Percentiles rank a stretch among this genome's conserved stretches.
phyloP scores from a whole-genome alignment of 306 rosid genomes.

The Abrus pulchellus region DNA sequence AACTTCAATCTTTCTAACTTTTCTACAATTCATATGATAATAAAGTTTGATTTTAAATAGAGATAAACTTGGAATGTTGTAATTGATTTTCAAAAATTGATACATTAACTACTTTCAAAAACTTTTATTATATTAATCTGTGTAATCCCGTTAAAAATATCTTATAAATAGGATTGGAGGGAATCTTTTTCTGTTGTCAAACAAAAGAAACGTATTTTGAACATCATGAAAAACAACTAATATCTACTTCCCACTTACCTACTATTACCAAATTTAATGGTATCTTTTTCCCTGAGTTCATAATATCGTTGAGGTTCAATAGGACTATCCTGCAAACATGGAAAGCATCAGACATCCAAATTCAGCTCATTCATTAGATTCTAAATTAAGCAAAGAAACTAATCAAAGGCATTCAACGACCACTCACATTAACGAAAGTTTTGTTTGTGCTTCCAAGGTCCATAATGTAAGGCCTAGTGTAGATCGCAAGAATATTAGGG shows the following conservation, averaged over 20 bases:
- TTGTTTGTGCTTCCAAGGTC: constrained; percentile 99
- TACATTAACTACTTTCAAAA: too few species aligned
- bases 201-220: constrained; percentile 31
- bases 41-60: too few species aligned
- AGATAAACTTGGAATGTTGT: too few species aligned
- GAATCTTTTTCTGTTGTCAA: neutral
- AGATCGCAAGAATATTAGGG: constrained; percentile 46
- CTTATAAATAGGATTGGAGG: too few species aligned
- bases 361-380: constrained; percentile 1
- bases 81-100: too few species aligned
- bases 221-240: constrained; percentile 37
- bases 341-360: constrained; percentile 31
- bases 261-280: constrained; percentile 93
- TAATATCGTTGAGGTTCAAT: constrained; percentile 95
- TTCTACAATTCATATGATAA: too few species aligned
- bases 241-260: constrained; percentile 65
- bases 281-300: constrained; percentile 89
- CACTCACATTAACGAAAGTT: constrained; percentile 89
- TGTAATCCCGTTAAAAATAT: too few species aligned
- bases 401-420: constrained; percentile 31
- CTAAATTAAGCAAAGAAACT: neutral
- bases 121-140: too few species aligned
- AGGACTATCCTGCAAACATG: constrained; percentile 79
- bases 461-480: constrained; percentile 89
- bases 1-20: too few species aligned